Evolutionary conservation across 2,329 filamentous ascomycete genomes (phyloP), one percentile per base, ranked within the genome.

Genomic region (Pseudogymnoascus sp.): DNA sequence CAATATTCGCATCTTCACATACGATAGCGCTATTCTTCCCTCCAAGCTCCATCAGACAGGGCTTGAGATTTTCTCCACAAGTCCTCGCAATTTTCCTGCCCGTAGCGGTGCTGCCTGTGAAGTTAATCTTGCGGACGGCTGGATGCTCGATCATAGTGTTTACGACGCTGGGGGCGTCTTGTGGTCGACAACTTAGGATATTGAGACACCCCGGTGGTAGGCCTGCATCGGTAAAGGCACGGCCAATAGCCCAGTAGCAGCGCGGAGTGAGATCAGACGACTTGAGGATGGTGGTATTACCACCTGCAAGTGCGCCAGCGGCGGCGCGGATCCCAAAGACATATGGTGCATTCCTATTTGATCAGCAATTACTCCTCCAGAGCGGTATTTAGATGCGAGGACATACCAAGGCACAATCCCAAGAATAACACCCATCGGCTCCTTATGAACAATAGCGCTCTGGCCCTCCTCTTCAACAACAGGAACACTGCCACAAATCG

Each of bases 221-320:
- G 8, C 91, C 91, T 5, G 90, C 91, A 70, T 92, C 85, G 65
- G 82, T 83, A 74, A 91, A 82, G 41, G 88, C 79, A 28, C 82
- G 82, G 13, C 80, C 84, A 37, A 92, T 78, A 4, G 81, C 81
- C 79, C 83, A 86, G 21, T 66, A 68, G 13, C 64, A 67, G 57
- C 83, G 83, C 0, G 90, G 90, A 1, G 84, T 81, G 3, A 85
- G 68, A 73, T 92, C 90, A 3, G 85, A 85, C 4, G 82, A 86
- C 74, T 92, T 93, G 65, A 92, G 77, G 7, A 93, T 80, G 31
- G 83, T 81, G 0, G 89, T 91, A 75, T 92, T 92, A 25, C 90
- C 90, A 0, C 84, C 85, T 0, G 91, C 92, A 8, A 93, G 79
- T 6, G 81, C 75, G 34, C 81, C 51, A 2, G 51, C 25, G 0